phyloP scores from a whole-genome alignment of 176 grass and related monocot genomes.

The Musa acuminata region DNA sequence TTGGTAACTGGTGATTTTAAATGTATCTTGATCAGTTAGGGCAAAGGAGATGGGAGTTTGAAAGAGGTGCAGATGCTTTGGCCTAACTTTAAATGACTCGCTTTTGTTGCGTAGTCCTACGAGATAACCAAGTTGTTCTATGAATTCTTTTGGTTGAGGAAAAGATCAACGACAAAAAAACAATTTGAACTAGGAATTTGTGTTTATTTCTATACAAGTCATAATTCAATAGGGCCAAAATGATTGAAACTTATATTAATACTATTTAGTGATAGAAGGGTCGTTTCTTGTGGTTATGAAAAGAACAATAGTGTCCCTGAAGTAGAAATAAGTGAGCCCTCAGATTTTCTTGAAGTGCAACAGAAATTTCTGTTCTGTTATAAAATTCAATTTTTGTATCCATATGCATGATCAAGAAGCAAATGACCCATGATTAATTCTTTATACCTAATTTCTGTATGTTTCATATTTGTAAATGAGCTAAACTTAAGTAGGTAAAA shows the following conservation, averaged over 20 bases:
- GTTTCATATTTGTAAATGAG: too few relatives aligned
- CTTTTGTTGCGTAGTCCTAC: background rate
- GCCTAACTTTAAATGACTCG: background rate
- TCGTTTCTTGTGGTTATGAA: background rate
- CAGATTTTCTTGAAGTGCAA: background rate
- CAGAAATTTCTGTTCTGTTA: background rate
- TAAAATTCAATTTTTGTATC: background rate
- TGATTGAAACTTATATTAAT: too few relatives aligned
- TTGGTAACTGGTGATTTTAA: background rate
- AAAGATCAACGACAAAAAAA: too few relatives aligned
- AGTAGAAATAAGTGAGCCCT: background rate
- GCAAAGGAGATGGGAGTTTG: too few relatives aligned
- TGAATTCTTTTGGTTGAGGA: background rate
- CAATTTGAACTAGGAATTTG: background rate
- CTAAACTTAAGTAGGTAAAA: background rate
- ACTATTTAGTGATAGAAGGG: too few relatives aligned
- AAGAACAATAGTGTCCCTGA: background rate
- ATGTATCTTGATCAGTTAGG: background rate
- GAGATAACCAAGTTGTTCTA: background rate
- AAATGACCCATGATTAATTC: background rate
- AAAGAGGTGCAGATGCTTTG: too few relatives aligned
- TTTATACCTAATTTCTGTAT: background rate
- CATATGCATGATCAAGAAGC: background rate
- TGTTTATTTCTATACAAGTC: background rate
- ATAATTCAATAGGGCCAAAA: background rate